These are phyloP conservation scores for Gracilaria domingensis DNA, from an alignment of 23 red algal species.

Conservation along the genomic window DNA sequence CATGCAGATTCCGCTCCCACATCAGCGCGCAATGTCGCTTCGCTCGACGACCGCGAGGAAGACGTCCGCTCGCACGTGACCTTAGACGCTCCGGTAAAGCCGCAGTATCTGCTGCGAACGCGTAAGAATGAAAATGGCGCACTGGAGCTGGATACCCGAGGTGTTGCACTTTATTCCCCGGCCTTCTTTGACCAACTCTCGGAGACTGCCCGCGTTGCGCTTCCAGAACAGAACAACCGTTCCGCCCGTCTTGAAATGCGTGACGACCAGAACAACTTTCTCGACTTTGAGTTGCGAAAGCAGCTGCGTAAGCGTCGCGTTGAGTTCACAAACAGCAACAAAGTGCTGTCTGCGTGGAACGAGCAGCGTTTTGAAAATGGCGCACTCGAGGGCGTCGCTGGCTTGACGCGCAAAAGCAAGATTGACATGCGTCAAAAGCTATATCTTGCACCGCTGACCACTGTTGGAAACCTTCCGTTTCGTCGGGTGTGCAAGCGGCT, in stretches of 20 bases:
- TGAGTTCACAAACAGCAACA: neutral
- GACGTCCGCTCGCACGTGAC: neutral
- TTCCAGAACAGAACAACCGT: neutral
- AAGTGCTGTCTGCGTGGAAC: neutral
- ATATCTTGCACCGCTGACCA: slow-evolving; percentile 88
- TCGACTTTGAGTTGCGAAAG: slow-evolving; percentile 55
- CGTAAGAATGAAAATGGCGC: slow-evolving; percentile 1
- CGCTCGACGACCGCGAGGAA: slow-evolving; percentile 23
- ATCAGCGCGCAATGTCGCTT: neutral
- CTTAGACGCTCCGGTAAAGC: slow-evolving; percentile 43
- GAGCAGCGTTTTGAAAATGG: neutral
- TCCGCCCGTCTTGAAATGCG: slow-evolving; percentile 16
- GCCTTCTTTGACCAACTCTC: slow-evolving; percentile 37
- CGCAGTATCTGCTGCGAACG: slow-evolving; percentile 47
- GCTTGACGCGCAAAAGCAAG: neutral
- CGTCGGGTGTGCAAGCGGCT: slow-evolving; percentile 78
- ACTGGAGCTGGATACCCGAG: slow-evolving; percentile 30
- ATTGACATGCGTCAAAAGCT: slow-evolving; percentile 78
- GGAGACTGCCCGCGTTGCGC: neutral
- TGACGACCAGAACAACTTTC: slow-evolving; percentile 40
- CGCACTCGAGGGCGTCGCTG: slow-evolving; percentile 29
- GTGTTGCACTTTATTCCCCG: slow-evolving; percentile 9
- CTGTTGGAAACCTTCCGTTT: slow-evolving; percentile 87
- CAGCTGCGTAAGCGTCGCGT: slow-evolving; percentile 37
- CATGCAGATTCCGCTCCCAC: neutral